Evolutionary conservation across 192 early-diverging fungal species (phyloP).

Genomic region (Coemansia sp.): DNA sequence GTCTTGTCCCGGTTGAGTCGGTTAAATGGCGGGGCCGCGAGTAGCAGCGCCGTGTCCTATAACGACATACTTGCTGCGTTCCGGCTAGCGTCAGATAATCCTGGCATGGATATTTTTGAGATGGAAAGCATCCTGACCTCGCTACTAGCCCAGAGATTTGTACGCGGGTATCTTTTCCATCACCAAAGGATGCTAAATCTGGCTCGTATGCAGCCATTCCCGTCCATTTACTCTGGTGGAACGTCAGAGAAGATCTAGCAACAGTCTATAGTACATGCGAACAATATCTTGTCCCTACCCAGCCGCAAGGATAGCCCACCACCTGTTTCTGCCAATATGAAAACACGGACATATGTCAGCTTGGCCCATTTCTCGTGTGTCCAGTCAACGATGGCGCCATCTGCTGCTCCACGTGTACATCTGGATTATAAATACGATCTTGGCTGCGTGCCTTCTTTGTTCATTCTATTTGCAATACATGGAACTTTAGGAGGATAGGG

Average conservation of each 20-base stretch:
- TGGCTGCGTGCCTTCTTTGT: no score
- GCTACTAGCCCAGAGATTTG: constrained; percentile 41
- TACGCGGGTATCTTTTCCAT: constrained; percentile 28
- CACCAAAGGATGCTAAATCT: constrained; percentile 46
- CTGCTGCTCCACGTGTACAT: no score
- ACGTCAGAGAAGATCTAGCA: neutral
- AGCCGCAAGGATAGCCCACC: no score
- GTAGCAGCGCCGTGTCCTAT: constrained; percentile 22
- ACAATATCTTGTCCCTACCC: no score
- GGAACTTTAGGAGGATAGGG: no score
- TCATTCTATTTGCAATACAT: no score
- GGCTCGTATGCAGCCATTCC: constrained; percentile 38
- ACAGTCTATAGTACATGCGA: no score
- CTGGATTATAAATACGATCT: no score
- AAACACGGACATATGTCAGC: no score
- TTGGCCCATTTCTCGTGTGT: no score
- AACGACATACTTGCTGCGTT: constrained; percentile 34
- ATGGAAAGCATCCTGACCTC: constrained; percentile 31
- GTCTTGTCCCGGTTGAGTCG: constrained; percentile 13
- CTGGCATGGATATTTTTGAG: constrained; percentile 30
- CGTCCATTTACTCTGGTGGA: constrained; percentile 20
- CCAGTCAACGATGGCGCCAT: no score
- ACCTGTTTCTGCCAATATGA: no score
- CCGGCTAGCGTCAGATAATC: constrained; percentile 28
- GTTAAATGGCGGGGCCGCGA: constrained; percentile 8